Evolutionary conservation across 73 alveolate species (phyloP), one percentile per base, ranked within the genome.

Genomic region (Symbiodinium natans): DNA sequence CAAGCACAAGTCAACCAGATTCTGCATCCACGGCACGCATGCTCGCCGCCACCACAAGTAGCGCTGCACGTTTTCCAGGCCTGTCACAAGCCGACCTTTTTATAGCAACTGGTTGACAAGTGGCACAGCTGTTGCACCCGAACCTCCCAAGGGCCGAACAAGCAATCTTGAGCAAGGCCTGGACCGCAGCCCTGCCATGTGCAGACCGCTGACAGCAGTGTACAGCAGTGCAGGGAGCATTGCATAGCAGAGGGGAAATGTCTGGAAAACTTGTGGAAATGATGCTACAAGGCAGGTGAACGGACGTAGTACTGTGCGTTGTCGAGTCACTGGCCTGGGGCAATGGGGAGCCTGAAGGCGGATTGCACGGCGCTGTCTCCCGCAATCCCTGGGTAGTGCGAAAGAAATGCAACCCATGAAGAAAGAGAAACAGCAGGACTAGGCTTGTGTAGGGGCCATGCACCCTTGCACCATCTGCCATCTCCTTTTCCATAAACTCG

Each of bases 351-450:
- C 63, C 80, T 19, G n/a, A 36, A 19, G 94, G 5, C 42, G 94
- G 94, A 56, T 87, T 54, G 94, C 94, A 87, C 41, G 94, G 94
- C 36, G 94, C 94, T 31, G 94, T 87, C 23, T 87, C 94, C 31
- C 94, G 83, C 34, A 87, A 84, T 59, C 94, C 94, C 94, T 87
- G 9, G 31, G 31, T 29, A 41, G 29, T 21, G 68, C 34, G 31
- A 25, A 17, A 33, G 9, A 5, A 41, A 74, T 21, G 9, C 85
- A 15, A 27, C 3, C 17, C 85, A 27, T 10, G 43, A n/a, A 34
- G 38, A 21, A 73, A 73, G 43, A 8, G 43, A 31, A 3, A 7
- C 10, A 3, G 19, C 41, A 40, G 11, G 34, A 25, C 48, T 43
- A 8, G 2, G 54, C 80, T 46, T 46, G 59, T 46, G 59, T 13